Conservation (phyloP, 805 yeast species). For the Sungouiozyma intestinalis region DNA sequence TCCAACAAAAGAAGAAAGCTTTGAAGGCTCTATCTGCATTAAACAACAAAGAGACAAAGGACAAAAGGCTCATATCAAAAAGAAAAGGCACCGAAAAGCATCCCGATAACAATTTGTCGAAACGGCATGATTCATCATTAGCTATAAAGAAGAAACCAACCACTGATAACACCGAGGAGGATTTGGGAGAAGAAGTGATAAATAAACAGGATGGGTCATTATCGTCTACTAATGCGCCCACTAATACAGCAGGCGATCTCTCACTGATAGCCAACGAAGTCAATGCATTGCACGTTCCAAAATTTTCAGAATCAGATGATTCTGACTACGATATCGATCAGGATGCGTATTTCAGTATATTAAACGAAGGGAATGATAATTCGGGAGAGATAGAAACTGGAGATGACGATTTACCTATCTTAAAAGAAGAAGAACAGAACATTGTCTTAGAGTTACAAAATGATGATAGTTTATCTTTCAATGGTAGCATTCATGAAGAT, state of each 20-base stretch:
- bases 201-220: slow-evolving; percentile 2
- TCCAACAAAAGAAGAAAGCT: slow-evolving; percentile 50
- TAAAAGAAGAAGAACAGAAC: slow-evolving; percentile 26
- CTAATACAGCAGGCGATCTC: slow-evolving; percentile 8
- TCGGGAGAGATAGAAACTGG: slow-evolving; percentile 27
- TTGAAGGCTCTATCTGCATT: slow-evolving; percentile 36
- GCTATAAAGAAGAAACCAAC: slow-evolving; percentile 4
- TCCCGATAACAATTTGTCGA: neutral
- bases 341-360: slow-evolving; percentile 23
- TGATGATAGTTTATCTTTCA: slow-evolving; percentile 25
- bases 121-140: neutral
- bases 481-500: slow-evolving; percentile 27
- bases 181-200: slow-evolving; percentile 47
- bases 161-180: slow-evolving; percentile 18
- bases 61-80: slow-evolving; percentile 10
- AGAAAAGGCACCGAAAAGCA: neutral
- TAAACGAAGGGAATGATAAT: slow-evolving; percentile 24
- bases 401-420: slow-evolving; percentile 25
- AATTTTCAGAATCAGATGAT: slow-evolving; percentile 26
- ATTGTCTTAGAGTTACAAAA: slow-evolving; percentile 23
- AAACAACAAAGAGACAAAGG: slow-evolving; percentile 28
- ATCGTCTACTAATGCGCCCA: slow-evolving; percentile 9
- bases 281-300: slow-evolving; percentile 21
- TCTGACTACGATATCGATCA: slow-evolving; percentile 28
- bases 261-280: slow-evolving; percentile 23